Evolutionary conservation across 305 asterid species (phyloP).

Genomic region (Fraxinus latifolia): DNA sequence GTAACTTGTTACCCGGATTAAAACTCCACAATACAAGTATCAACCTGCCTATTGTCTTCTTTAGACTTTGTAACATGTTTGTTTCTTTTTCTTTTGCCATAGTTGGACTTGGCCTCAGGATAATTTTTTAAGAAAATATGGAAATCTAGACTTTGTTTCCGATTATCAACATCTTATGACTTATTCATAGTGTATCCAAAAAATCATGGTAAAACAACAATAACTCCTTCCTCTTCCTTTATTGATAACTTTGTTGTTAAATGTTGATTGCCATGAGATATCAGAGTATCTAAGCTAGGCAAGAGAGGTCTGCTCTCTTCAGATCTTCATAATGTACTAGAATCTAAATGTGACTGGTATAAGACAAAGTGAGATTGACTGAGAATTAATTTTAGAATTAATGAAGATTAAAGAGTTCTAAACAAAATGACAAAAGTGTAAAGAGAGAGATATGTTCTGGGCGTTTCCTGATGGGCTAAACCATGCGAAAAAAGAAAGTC

Average conservation of each 20-base stretch:
- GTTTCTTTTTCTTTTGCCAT: not conserved
- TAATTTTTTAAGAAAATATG: not conserved
- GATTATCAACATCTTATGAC: not conserved
- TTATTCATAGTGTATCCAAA: not conserved
- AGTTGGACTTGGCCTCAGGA: not conserved
- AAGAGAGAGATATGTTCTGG: not conserved
- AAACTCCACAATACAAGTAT: not conserved
- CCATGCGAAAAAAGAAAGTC: not conserved
- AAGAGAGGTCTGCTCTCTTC: not conserved
- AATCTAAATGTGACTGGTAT: not conserved
- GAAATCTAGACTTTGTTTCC: not conserved
- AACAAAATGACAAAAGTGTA: slow-evolving; percentile 9
- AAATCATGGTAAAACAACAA: not conserved
- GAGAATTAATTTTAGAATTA: not conserved
- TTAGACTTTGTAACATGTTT: not conserved
- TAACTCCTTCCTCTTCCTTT: not conserved
- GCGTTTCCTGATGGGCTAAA: slow-evolving; percentile 12
- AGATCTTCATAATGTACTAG: not conserved
- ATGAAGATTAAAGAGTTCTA: not conserved
- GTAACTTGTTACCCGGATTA: not conserved
- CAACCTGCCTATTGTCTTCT: not conserved
- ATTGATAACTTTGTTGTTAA: not conserved
- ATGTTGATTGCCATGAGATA: not conserved
- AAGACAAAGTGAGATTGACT: not conserved
- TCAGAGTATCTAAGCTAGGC: not conserved